Evolutionary conservation across 2,329 filamentous ascomycete genomes (phyloP).

Genomic region (Pseudogymnoascus sp.): DNA sequence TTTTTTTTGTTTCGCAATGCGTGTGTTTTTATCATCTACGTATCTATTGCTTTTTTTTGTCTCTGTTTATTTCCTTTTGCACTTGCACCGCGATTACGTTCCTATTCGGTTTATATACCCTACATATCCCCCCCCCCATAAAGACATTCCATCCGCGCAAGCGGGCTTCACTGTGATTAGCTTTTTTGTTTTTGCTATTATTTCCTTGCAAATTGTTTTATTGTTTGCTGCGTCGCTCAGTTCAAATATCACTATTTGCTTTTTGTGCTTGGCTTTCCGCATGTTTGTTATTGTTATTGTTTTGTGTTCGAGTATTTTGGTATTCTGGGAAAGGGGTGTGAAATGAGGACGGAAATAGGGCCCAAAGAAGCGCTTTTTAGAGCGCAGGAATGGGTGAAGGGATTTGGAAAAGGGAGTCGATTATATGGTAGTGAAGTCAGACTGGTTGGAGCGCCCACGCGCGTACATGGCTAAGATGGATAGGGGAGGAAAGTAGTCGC

Average conservation of each 20-base stretch:
- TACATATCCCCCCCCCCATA: background rate
- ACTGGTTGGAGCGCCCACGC: background rate
- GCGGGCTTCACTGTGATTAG: slow-evolving; percentile 5
- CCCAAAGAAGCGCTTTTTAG: background rate
- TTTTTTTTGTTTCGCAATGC: background rate
- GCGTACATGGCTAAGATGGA: background rate
- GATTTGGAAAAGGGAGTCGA: background rate
- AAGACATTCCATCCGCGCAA: slow-evolving; percentile 5
- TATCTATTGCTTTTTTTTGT: background rate
- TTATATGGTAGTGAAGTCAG: background rate
- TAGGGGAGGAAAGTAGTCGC: background rate
- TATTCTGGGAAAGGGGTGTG: background rate
- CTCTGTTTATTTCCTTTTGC: background rate
- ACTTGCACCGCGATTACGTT: background rate
- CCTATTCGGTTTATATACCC: background rate
- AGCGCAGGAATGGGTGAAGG: background rate
- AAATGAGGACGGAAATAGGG: background rate
- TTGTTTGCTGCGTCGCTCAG: background rate
- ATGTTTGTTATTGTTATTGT: background rate
- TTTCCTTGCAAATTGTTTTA: background rate
- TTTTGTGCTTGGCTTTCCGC: background rate
- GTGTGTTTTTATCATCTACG: background rate
- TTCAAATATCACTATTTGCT: slow-evolving; percentile 3
- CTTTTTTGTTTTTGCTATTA: background rate
- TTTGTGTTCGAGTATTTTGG: background rate